A percentile compares a stretch with the other conserved stretches of the same genome.
These are phyloP conservation scores for Diospyros lotus DNA, from an alignment of 148 eudicot species.

Conservation along the genomic window DNA sequence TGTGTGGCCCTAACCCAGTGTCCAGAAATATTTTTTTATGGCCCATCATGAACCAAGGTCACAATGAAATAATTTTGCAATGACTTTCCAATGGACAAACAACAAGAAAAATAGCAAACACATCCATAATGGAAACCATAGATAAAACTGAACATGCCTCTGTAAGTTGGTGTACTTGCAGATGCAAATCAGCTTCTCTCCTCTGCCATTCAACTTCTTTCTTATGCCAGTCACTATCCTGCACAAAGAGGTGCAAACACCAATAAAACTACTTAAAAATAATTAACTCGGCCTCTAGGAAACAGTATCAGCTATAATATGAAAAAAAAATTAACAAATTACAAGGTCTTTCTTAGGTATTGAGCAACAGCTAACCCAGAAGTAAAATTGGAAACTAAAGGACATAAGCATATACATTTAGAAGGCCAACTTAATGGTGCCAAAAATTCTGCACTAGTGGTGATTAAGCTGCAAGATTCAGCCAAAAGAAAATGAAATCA, in stretches of 20 bases:
- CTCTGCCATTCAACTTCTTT: slow-evolving; percentile 53
- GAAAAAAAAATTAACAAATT: not conserved
- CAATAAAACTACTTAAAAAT: not conserved
- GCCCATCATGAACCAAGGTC: no score
- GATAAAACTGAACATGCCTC: slow-evolving; percentile 33
- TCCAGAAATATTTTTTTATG: no score
- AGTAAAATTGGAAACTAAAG: not conserved
- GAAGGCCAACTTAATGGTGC: not conserved
- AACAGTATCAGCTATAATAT: not conserved
- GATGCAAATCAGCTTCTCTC: slow-evolving; percentile 51
- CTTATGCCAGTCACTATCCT: slow-evolving; percentile 53
- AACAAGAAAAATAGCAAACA: not conserved
- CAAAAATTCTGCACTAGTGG: not conserved
- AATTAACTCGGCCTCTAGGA: not conserved
- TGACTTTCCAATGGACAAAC: not conserved
- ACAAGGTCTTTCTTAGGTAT: not conserved
- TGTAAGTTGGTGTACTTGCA: slow-evolving; percentile 41
- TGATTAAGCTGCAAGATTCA: not conserved
- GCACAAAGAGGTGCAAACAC: slow-evolving; percentile 12
- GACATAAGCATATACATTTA: not conserved
- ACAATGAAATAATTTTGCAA: no score
- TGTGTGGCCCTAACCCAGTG: no score
- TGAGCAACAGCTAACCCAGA: not conserved
- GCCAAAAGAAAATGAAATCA: not conserved
- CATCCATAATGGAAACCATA: not conserved